A percentile compares a stretch with the other conserved stretches of the same genome.
These are phyloP conservation scores for Lavandula angustifolia DNA, from an alignment of 257 asterid genomes.

Conservation along the genomic window DNA sequence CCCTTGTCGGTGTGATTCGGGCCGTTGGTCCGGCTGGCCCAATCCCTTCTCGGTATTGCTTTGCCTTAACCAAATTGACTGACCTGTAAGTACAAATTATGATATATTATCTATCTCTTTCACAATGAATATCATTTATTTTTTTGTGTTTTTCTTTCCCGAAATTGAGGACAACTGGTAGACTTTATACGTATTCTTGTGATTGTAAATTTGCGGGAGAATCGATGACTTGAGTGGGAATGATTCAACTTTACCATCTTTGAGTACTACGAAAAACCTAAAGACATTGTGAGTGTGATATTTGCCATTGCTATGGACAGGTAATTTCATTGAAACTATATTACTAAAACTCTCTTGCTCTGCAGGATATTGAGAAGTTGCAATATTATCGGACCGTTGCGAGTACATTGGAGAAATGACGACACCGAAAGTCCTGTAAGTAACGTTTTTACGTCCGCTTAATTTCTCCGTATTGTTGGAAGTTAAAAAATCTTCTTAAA, in stretches of 20 bases:
- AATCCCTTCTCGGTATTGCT: slow-evolving; percentile 59
- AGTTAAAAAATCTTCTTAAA: not conserved
- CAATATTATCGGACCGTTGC: slow-evolving; percentile 59
- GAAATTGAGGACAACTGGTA: not conserved
- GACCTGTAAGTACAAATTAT: slow-evolving; percentile 56
- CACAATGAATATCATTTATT: not conserved
- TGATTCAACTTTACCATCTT: slow-evolving; percentile 53
- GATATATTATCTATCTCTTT: not conserved
- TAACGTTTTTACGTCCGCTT: slow-evolving; percentile 23
- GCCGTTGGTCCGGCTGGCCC: slow-evolving; percentile 73
- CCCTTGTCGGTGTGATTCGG: slow-evolving; percentile 52
- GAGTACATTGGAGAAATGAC: slow-evolving; percentile 47
- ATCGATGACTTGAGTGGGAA: slow-evolving; percentile 69
- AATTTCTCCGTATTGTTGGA: not conserved
- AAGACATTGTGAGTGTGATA: slow-evolving; percentile 51
- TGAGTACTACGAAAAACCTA: slow-evolving; percentile 35
- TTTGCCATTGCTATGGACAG: not conserved
- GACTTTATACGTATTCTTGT: slow-evolving; percentile 4
- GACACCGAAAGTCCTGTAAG: slow-evolving; percentile 55
- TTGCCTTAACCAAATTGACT: slow-evolving; percentile 52
- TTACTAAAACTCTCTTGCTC: slow-evolving; percentile 21
- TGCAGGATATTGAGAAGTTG: slow-evolving; percentile 73
- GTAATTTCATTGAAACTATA: no score
- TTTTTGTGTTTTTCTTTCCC: not conserved
- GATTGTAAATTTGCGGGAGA: slow-evolving; percentile 54